phyloP scores from a whole-genome alignment of 805 yeast species.

The Pichia paraexigua region DNA sequence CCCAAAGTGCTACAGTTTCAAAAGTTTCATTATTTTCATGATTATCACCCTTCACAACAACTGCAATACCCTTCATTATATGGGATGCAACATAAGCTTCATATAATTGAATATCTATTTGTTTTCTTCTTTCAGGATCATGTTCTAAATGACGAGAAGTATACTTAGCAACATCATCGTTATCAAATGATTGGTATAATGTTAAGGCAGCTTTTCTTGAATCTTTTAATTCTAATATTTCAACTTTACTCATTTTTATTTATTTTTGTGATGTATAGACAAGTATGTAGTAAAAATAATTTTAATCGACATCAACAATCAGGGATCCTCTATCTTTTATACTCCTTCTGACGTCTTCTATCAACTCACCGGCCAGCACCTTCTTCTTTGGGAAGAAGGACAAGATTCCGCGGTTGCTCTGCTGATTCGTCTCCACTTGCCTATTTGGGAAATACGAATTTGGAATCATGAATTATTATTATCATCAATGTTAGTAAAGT shows the following conservation, averaged over 20 bases:
- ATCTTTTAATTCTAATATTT: conserved; percentile 22
- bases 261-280: background rate
- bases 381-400: conserved; percentile 8
- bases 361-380: conserved; percentile 3
- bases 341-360: background rate
- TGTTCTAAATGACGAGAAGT: conserved; percentile 27
- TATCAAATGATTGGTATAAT: conserved; percentile 28
- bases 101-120: conserved; percentile 35
- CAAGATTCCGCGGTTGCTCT: background rate
- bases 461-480: background rate
- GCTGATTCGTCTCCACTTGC: background rate
- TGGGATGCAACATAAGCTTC: conserved; percentile 46
- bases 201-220: conserved; percentile 30
- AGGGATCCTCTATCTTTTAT: background rate
- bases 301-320: background rate
- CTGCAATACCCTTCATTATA: conserved; percentile 40
- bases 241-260: conserved; percentile 17
- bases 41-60: conserved; percentile 41
- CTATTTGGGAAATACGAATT: background rate
- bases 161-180: conserved; percentile 28
- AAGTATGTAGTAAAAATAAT: no score
- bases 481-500: background rate
- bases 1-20: conserved; percentile 51
- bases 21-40: conserved; percentile 28
- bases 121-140: conserved; percentile 24